A percentile compares a stretch with the other conserved stretches of the same genome.
These are phyloP conservation scores for Stentor roeselii DNA, from an alignment of 73 alveolate genomes.

Conservation along the genomic window DNA sequence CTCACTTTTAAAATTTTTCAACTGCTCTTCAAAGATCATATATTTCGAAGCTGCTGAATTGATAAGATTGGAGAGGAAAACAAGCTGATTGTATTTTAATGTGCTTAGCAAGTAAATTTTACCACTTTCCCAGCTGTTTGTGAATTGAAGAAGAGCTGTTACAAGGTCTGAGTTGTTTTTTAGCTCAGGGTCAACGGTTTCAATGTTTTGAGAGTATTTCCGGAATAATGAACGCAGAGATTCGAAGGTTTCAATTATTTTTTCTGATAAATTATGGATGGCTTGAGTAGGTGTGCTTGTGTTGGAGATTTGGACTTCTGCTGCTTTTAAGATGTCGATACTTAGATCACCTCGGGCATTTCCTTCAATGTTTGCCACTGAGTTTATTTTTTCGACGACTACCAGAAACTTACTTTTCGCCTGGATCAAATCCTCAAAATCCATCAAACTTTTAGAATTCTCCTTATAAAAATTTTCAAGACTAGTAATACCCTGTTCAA, in stretches of 20 bases:
- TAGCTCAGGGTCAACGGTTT: conserved; percentile 62
- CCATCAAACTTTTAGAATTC: too few relatives aligned
- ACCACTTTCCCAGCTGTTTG: conserved; percentile 58
- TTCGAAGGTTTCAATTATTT: conserved; percentile 47
- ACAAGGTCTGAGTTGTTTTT: conserved; percentile 58
- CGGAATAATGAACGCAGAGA: conserved; percentile 39
- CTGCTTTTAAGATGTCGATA: background rate
- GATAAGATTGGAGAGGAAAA: conserved; percentile 46
- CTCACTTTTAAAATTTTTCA: too few relatives aligned
- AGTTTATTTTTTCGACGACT: conserved; percentile 29
- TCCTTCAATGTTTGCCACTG: conserved; percentile 43
- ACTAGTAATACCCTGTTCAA: conserved; percentile 53
- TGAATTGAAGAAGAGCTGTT: conserved; percentile 47
- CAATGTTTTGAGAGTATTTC: conserved; percentile 56
- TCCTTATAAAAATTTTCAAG: conserved; percentile 50
- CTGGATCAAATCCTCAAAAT: too few relatives aligned
- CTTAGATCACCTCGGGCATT: conserved; percentile 38
- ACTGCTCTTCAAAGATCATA: too few relatives aligned
- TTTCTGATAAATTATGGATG: conserved; percentile 52
- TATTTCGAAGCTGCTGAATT: too few relatives aligned
- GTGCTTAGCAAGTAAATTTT: conserved; percentile 43
- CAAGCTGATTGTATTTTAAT: conserved; percentile 37
- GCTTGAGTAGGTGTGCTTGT: conserved; percentile 52
- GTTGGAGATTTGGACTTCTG: conserved; percentile 40
- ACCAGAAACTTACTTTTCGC: too few relatives aligned